phyloP scores from a whole-genome alignment of 208 protist genomes.

The Zelonia costaricensis region DNA sequence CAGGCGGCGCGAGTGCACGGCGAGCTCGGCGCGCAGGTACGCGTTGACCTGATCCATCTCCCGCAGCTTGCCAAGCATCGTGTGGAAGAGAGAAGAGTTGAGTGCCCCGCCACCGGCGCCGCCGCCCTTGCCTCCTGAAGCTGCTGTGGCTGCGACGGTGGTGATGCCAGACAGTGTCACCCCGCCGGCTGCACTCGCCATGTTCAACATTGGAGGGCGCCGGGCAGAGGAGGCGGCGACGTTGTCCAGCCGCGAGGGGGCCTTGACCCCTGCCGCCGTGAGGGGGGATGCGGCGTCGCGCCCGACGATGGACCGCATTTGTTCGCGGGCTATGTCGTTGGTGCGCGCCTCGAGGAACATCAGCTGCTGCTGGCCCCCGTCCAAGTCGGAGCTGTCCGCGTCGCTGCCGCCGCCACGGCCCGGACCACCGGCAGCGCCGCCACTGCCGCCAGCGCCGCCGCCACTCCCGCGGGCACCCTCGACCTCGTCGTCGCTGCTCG shows the following conservation, averaged over 20 bases:
- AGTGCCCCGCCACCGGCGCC: background rate
- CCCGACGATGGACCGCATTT: background rate
- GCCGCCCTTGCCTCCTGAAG: too few relatives aligned
- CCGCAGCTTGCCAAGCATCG: constrained; percentile 71
- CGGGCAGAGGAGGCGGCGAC: too few relatives aligned
- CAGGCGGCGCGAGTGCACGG: constrained; percentile 64
- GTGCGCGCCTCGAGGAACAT: constrained; percentile 11
- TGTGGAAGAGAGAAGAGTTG: constrained; percentile 51
- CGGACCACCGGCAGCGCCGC: too few relatives aligned
- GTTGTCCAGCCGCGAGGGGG: too few relatives aligned
- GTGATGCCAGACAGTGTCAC: too few relatives aligned
- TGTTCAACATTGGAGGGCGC: too few relatives aligned
- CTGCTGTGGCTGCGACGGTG: background rate
- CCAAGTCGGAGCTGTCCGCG: background rate
- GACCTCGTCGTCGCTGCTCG: constrained; percentile 13
- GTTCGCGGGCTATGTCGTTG: background rate
- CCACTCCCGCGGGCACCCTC: background rate
- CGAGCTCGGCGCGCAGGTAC: constrained; percentile 75
- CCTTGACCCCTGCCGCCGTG: background rate
- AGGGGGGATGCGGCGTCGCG: background rate
- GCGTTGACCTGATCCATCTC: constrained; percentile 78
- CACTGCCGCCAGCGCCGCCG: too few relatives aligned
- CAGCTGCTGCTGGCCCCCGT: constrained; percentile 1
- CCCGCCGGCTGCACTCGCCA: too few relatives aligned
- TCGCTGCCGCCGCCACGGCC: background rate